Base-by-base conservation (phyloP, 768 basidiomycete species). In the Dioszegia hungarica region DNA sequence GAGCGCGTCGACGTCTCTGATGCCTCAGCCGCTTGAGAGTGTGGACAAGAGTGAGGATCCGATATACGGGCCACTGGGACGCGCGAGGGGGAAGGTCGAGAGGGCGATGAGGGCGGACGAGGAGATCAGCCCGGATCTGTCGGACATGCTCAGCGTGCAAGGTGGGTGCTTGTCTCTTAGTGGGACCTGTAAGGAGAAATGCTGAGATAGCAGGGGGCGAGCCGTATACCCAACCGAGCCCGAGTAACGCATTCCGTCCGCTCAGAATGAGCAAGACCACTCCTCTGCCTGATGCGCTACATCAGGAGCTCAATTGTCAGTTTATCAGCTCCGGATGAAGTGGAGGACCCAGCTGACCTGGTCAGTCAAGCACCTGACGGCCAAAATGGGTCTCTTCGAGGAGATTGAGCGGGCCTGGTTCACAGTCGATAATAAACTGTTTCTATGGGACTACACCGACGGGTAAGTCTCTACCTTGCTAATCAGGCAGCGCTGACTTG, bases 381-480 rank as follows among this genome's bases (percentile, higher is more conserved):
- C 70, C 3, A 69, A 69, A 34, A 78, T 95, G 87, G 93, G 93
- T 10, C 77, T 99, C 51, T 82, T 98, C 72, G 86, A 91, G 24
- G 89, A 93, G 66, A 89, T 98, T 60, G 90, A 94, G 65, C 83
- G 91, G 43, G 92, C 88, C 0, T 99, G 92, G 91, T 87, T 97
- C 62, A 87, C 90, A 10, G 87, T 94, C 56, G 91, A 97, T 78
- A 86, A 92, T 75, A 89, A 90, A 66, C 80, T 99, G 31, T 89
- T 95, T 68, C 79, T 99, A 22, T 98, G 95, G 95, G 91, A 99
- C 76, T 99, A 95, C 74, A 79, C 85, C 33, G 89, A 94, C 64
- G 90, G 91, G 93, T 94, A 64, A 54, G 87, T 79, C 37, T 51
- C 12, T 49, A 39, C 41, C 20, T 27, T 28, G 4, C 1, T 8